phyloP scores from a whole-genome alignment of 2,329 filamentous ascomycete species.

The Pestalotiopsis fici region DNA sequence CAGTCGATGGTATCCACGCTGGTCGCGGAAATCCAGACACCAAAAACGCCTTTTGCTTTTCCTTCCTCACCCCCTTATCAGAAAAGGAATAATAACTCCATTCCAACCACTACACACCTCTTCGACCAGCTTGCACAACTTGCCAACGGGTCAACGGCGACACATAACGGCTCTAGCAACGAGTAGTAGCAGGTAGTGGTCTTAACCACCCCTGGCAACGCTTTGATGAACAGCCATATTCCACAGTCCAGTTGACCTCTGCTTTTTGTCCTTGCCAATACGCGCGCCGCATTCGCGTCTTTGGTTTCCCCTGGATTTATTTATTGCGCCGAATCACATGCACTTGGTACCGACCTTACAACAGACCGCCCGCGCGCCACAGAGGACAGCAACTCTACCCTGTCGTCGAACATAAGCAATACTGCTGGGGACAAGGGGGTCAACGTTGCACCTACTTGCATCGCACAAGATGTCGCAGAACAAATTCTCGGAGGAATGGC shows the following conservation, averaged over 20 bases:
- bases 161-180: background rate
- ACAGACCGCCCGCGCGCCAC: background rate
- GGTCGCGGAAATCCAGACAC: background rate
- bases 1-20: background rate
- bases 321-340: background rate
- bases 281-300: background rate
- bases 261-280: background rate
- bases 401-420: background rate
- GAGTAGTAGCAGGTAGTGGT: background rate
- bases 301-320: background rate
- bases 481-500: constrained; percentile 12
- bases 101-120: background rate
- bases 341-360: background rate
- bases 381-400: background rate
- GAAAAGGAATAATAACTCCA: background rate
- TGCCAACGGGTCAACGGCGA: background rate
- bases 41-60: background rate
- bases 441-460: background rate
- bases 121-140: no score
- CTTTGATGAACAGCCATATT: background rate
- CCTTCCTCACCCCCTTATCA: background rate
- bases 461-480: constrained; percentile 9
- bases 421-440: background rate
- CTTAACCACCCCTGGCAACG: background rate
- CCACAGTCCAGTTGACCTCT: background rate